Percentiles rank a stretch among this genome's conserved stretches.
Evolutionary conservation across 176 grass and related monocot species (phyloP).

Genomic region (Aegilops longissima): DNA sequence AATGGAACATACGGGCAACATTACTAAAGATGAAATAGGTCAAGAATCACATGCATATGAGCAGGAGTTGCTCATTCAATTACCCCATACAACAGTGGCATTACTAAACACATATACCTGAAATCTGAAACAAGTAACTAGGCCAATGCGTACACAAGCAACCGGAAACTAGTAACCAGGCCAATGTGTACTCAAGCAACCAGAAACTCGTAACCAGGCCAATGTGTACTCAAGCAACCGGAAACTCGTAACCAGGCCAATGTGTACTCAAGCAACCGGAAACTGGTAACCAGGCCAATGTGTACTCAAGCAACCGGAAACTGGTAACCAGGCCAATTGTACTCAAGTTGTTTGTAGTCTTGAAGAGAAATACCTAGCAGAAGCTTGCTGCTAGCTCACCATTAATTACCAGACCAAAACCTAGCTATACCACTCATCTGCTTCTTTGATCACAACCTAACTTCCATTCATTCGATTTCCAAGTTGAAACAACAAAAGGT

Average conservation of each 20-base stretch:
- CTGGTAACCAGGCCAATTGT: neutral
- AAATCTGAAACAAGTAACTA: conserved; percentile 9
- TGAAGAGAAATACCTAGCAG: neutral
- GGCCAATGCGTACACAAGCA: neutral
- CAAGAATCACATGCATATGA: neutral
- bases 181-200: neutral
- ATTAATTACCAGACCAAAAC: conserved; percentile 15
- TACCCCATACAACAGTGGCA: neutral
- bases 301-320: neutral
- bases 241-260: too few relatives aligned
- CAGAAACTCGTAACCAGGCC: too few relatives aligned
- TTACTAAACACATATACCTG: neutral
- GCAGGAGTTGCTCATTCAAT: neutral
- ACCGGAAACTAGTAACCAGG: neutral
- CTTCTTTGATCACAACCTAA: neutral
- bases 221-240: too few relatives aligned
- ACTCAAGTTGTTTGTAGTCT: neutral
- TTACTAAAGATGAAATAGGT: conserved; percentile 4
- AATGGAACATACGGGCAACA: neutral
- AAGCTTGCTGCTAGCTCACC: neutral
- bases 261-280: neutral
- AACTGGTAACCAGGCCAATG: neutral
- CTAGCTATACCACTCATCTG: neutral
- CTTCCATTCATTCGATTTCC: conserved; percentile 1
- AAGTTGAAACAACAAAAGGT: conserved; percentile 11